phyloP scores from a whole-genome alignment of 2,329 filamentous ascomycete genomes.

The Penicillium janthinellum region DNA sequence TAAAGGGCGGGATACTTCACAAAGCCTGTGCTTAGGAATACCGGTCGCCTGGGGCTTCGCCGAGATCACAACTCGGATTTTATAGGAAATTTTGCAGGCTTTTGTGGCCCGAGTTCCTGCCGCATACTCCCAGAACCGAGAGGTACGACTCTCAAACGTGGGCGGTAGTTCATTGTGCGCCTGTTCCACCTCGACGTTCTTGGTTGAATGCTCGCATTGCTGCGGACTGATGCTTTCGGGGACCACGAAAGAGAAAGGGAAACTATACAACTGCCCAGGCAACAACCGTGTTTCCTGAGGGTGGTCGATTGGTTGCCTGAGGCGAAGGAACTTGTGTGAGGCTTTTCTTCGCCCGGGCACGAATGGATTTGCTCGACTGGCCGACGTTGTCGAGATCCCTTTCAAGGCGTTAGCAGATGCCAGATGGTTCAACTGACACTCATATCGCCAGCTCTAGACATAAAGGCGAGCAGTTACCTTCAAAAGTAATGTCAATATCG shows the following conservation, averaged over 20 bases:
- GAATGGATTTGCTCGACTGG: slow-evolving; percentile 8
- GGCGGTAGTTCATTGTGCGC: slow-evolving; percentile 6
- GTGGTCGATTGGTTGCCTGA: slow-evolving; percentile 4
- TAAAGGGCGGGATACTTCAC: slow-evolving; percentile 4
- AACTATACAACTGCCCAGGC: slow-evolving; percentile 2
- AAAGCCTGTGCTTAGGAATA: not conserved
- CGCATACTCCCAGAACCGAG: slow-evolving; percentile 2
- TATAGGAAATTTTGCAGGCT: slow-evolving; percentile 2
- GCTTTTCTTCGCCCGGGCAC: slow-evolving; percentile 7
- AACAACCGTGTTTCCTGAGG: not conserved
- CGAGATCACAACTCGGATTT: not conserved
- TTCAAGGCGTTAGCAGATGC: not conserved
- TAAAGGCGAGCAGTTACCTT: not conserved
- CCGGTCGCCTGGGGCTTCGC: not conserved
- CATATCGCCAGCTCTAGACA: too few species aligned
- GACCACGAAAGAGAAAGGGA: slow-evolving; percentile 6
- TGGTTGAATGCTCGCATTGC: slow-evolving; percentile 4
- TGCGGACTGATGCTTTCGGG: not conserved
- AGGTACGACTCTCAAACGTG: not conserved
- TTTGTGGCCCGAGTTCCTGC: not conserved
- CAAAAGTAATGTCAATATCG: slow-evolving; percentile 1
- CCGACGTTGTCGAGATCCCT: slow-evolving; percentile 6
- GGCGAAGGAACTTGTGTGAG: slow-evolving; percentile 3
- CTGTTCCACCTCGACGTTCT: slow-evolving; percentile 1
- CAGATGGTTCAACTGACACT: not conserved